phyloP scores from a whole-genome alignment of 768 basidiomycete genomes.

The Tulasnella calospora region DNA sequence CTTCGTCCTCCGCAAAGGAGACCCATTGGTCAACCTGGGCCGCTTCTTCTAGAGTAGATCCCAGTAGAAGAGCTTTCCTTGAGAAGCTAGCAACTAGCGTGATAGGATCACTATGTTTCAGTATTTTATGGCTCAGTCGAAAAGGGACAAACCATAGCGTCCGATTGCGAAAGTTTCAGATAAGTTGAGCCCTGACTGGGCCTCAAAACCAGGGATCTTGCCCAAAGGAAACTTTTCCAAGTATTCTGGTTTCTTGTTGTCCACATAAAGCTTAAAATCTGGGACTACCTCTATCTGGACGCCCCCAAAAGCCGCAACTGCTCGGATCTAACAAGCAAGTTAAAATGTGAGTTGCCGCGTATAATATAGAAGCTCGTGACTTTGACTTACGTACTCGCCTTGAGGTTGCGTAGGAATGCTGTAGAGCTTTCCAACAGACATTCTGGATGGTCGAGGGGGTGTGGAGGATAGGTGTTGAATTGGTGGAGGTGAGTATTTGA shows the following conservation, averaged over 20 bases:
- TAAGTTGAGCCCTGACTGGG: constrained; percentile 68
- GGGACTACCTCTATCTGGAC: constrained; percentile 11
- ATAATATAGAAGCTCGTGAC: neutral
- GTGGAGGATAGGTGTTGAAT: constrained; percentile 72
- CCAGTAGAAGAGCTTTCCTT: constrained; percentile 74
- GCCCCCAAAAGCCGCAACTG: constrained; percentile 23
- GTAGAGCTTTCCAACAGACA: constrained; percentile 62
- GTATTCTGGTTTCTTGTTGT: constrained; percentile 29
- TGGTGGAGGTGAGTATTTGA: too few species aligned
- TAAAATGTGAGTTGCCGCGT: neutral
- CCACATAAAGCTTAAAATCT: neutral
- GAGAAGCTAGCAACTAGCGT: constrained; percentile 64
- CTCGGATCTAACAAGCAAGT: constrained; percentile 16
- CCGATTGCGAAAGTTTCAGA: constrained; percentile 77
- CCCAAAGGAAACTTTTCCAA: constrained; percentile 38
- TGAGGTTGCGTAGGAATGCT: constrained; percentile 42
- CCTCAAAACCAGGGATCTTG: constrained; percentile 81
- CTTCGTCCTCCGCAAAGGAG: constrained; percentile 65
- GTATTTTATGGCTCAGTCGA: too few species aligned
- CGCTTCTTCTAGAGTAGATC: constrained; percentile 55
- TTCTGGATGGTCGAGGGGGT: constrained; percentile 52
- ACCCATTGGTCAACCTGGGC: constrained; percentile 85
- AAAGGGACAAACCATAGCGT: constrained; percentile 70
- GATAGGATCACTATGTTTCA: constrained; percentile 31
- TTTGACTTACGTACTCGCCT: constrained; percentile 48